Evolutionary conservation across 2,329 filamentous ascomycete genomes (phyloP), one percentile per base, ranked within the genome.

Genomic region (Fusarium pseudograminearum): DNA sequence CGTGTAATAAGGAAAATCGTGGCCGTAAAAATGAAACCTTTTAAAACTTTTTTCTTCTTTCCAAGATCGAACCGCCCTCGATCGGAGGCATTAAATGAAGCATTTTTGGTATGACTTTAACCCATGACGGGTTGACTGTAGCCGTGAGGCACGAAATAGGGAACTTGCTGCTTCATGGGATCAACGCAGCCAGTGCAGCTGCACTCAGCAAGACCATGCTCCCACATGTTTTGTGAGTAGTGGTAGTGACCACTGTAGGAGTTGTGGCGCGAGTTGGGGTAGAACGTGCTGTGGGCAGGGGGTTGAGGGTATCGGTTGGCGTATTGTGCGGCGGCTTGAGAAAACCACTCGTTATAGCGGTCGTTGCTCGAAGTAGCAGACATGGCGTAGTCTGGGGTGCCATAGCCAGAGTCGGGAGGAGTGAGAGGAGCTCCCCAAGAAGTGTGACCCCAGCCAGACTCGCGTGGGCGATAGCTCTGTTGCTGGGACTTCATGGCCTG

Each of bases 331-430:
- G 79, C 76, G 40, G 80, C 79, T 61, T 83, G 81, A 11, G 80
- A 78, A 63, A 89, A 87, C 85, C 85, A 89, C 44, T 89, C 87
- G 28, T 86, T 84, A 76, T 89, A 89, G 36, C 82, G 84, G 24
- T 83, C 80, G 57, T 87, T 88, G 68, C 82, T 81, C 2, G 86
- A 84, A 0, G 86, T 82, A 6, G 86, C 84, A 42, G 86, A 88
- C 76, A 85, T 83, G 50, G 82, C 79, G 67, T 88, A 87, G 70
- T 89, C 87, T 7, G 87, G 87, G 1, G 87, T 89, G 44, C 86
- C 86, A 59, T 89, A 89, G 8, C 87, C 87, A 22, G 87, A 89
- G 67, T 89, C 87, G 2, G 87, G 87, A 4, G 87, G 87, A 0
- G 87, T 89, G 59, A 89, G 78, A 9, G 86, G 86, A 48, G 83